These are phyloP conservation scores for Micromonas pusilla DNA, from an alignment of 139 green algal species.

Conservation along the genomic window DNA sequence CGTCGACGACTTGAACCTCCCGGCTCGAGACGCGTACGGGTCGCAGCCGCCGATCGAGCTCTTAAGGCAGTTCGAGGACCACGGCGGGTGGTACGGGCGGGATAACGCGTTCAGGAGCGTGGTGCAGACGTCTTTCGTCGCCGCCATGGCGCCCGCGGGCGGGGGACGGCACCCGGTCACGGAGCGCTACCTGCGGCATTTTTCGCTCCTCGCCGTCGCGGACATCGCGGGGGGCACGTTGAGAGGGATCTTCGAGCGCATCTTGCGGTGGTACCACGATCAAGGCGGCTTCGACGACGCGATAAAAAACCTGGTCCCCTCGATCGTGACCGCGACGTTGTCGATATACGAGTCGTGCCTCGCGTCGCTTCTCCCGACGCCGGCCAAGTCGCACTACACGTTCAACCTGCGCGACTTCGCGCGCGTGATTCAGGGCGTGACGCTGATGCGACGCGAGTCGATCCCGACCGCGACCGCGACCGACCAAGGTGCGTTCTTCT, in stretches of 20 bases:
- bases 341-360: slow-evolving; percentile 39
- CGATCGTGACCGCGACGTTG: slow-evolving; percentile 36
- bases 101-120: slow-evolving; percentile 31
- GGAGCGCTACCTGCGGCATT: slow-evolving; percentile 35
- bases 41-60: slow-evolving; percentile 46
- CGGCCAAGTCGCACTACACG: slow-evolving; percentile 62
- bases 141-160: slow-evolving; percentile 40
- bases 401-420: slow-evolving; percentile 69
- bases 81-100: slow-evolving; percentile 45
- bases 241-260: slow-evolving; percentile 48
- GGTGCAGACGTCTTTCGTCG: slow-evolving; percentile 38
- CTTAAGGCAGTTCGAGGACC: slow-evolving; percentile 43
- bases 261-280: slow-evolving; percentile 55
- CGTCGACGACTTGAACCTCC: slow-evolving; percentile 49
- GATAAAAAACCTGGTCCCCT: neutral
- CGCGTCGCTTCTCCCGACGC: slow-evolving; percentile 47
- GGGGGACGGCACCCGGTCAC: slow-evolving; percentile 45
- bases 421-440: slow-evolving; percentile 67
- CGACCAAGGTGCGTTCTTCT: too few relatives aligned
- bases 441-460: slow-evolving; percentile 45
- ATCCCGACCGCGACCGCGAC: slow-evolving; percentile 9
- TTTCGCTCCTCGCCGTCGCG: slow-evolving; percentile 35
- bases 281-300: neutral
- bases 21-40: slow-evolving; percentile 40
- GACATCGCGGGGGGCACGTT: slow-evolving; percentile 54